A percentile compares a stretch with the other conserved stretches of the same genome.
These are phyloP conservation scores for Endoconidiophora polonica DNA, from an alignment of 2,329 filamentous ascomycete genomes.

Conservation along the genomic window DNA sequence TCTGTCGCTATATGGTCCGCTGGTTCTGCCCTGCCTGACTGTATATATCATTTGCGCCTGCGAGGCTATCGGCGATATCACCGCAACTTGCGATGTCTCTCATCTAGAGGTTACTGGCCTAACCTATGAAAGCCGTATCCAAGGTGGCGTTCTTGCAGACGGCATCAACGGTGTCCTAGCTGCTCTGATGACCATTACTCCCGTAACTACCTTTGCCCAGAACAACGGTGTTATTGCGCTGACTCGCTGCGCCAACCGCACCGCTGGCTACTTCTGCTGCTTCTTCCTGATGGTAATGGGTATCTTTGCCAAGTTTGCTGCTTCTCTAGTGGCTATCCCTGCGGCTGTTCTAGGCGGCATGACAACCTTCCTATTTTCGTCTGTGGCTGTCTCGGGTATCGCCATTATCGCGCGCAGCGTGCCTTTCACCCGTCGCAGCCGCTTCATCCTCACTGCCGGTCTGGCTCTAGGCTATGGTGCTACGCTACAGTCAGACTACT, in stretches of 20 bases:
- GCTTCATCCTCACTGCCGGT: constrained; percentile 65
- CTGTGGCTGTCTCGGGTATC: constrained; percentile 62
- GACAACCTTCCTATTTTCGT: constrained; percentile 66
- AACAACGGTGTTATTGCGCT: constrained; percentile 76
- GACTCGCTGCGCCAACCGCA: constrained; percentile 65
- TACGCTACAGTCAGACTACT: constrained; percentile 50
- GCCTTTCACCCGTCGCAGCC: constrained; percentile 60
- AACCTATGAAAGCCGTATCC: constrained; percentile 59
- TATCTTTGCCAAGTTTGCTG: constrained; percentile 69
- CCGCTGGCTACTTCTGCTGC: constrained; percentile 62
- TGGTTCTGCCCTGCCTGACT: constrained; percentile 55
- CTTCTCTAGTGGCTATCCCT: constrained; percentile 61
- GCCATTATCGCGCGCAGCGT: constrained; percentile 55
- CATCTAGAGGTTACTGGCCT: constrained; percentile 56
- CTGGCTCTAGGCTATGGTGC: constrained; percentile 58
- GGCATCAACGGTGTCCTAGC: constrained; percentile 60
- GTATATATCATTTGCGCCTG: constrained; percentile 59
- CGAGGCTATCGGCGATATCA: constrained; percentile 67
- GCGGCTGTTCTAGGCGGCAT: constrained; percentile 48
- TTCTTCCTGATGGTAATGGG: constrained; percentile 68
- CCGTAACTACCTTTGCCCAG: constrained; percentile 66
- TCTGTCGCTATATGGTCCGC: constrained; percentile 52
- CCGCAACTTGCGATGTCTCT: constrained; percentile 67
- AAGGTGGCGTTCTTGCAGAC: constrained; percentile 64
- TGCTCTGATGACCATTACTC: constrained; percentile 62